Evolutionary conservation across 495 filamentous ascomycete genomes (phyloP).

Genomic region (Hypoxylon fuscum): DNA sequence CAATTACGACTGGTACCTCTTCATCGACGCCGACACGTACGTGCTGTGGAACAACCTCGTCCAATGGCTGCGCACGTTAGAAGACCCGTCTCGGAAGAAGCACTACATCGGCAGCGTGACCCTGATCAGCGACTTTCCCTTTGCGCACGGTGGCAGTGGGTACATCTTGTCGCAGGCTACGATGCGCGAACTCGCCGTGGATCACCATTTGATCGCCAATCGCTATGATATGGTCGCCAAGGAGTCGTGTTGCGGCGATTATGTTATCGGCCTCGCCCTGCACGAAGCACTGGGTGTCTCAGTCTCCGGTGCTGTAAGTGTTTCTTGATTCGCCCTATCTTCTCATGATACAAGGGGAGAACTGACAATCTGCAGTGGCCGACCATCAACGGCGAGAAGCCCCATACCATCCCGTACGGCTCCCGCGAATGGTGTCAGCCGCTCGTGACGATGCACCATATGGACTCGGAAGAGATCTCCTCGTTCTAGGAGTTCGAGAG

Average conservation of each 20-base stretch:
- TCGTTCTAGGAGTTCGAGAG: constrained; percentile 64
- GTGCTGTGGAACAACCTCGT: constrained; percentile 69
- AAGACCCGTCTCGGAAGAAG: constrained; percentile 51
- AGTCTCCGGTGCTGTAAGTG: constrained; percentile 50
- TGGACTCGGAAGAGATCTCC: constrained; percentile 62
- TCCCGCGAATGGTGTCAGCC: constrained; percentile 67
- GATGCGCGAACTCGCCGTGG: constrained; percentile 55
- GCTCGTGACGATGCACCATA: constrained; percentile 68
- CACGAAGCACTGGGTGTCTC: constrained; percentile 52
- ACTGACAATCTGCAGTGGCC: constrained; percentile 51
- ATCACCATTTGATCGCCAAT: constrained; percentile 51
- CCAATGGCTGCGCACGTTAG: constrained; percentile 63
- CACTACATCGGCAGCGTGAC: constrained; percentile 69
- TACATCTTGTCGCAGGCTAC: constrained; percentile 70
- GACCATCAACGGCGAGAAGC: constrained; percentile 67
- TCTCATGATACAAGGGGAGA: background rate
- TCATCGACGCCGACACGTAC: constrained; percentile 76
- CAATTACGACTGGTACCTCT: constrained; percentile 71
- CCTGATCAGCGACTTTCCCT: constrained; percentile 62
- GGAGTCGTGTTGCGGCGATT: constrained; percentile 73
- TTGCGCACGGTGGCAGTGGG: constrained; percentile 75
- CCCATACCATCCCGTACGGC: constrained; percentile 59
- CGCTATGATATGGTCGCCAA: constrained; percentile 64
- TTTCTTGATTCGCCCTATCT: background rate
- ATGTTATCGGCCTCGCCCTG: constrained; percentile 67